phyloP scores from a whole-genome alignment of 2,329 filamentous ascomycete genomes.

The Exophiala alcalophila region DNA sequence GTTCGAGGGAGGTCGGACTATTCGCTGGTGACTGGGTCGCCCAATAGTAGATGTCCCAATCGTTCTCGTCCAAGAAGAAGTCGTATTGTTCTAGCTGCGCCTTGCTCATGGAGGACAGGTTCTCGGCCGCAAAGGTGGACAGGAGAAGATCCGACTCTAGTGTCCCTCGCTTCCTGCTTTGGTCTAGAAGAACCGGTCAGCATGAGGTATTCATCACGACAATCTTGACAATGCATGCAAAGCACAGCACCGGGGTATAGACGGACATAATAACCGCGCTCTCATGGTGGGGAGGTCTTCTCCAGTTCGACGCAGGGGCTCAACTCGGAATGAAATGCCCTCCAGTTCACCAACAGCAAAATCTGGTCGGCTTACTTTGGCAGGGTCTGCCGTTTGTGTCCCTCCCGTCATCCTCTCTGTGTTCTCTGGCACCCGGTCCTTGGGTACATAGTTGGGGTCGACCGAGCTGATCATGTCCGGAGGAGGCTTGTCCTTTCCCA shows the following conservation, averaged over 20 bases:
- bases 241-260: slow-evolving; percentile 13
- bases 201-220: neutral
- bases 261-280: slow-evolving; percentile 70
- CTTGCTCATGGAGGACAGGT: slow-evolving; percentile 71
- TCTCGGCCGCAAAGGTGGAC: slow-evolving; percentile 83
- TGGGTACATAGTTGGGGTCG: slow-evolving; percentile 56
- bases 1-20: slow-evolving; percentile 55
- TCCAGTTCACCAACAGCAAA: slow-evolving; percentile 83
- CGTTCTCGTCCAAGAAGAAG: slow-evolving; percentile 93
- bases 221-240: slow-evolving; percentile 3
- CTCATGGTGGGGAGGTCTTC: slow-evolving; percentile 85
- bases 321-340: slow-evolving; percentile 79
- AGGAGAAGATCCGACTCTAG: slow-evolving; percentile 94
- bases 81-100: slow-evolving; percentile 81
- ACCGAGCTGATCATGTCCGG: slow-evolving; percentile 60
- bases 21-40: slow-evolving; percentile 73
- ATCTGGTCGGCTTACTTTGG: slow-evolving; percentile 54
- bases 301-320: slow-evolving; percentile 79
- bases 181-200: slow-evolving; percentile 54
- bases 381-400: slow-evolving; percentile 52
- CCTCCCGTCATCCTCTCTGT: slow-evolving; percentile 65
- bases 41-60: slow-evolving; percentile 99
- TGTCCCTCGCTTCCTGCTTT: slow-evolving; percentile 92
- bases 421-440: slow-evolving; percentile 60
- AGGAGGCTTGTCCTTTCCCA: slow-evolving; percentile 56